phyloP scores from a whole-genome alignment of 768 basidiomycete genomes.

The Russula dissimulans region DNA sequence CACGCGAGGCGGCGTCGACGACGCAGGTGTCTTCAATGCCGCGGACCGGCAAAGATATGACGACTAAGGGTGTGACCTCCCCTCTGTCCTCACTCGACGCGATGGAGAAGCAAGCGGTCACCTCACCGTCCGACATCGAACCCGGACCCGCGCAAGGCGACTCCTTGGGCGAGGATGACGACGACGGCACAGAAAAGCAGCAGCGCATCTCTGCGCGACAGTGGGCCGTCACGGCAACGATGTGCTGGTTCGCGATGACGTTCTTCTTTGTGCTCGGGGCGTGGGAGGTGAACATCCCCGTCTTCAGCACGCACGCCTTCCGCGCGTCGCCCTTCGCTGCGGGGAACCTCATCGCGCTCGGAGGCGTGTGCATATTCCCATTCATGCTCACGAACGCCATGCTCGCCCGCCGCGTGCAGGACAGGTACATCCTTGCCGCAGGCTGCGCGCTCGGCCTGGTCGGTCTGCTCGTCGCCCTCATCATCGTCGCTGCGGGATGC shows the following conservation, averaged over 20 bases:
- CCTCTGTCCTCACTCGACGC: not conserved
- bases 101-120: no score
- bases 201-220: slow-evolving; percentile 25
- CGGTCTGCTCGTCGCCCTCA: slow-evolving; percentile 45
- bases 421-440: slow-evolving; percentile 46
- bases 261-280: slow-evolving; percentile 63
- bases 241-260: slow-evolving; percentile 65
- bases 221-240: slow-evolving; percentile 48
- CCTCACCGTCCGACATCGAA: not conserved
- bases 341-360: slow-evolving; percentile 63
- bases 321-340: slow-evolving; percentile 53
- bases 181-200: slow-evolving; percentile 1
- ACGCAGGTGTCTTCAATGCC: no score
- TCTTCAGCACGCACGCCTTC: slow-evolving; percentile 43
- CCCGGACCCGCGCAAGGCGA: not conserved
- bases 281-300: slow-evolving; percentile 61
- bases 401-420: slow-evolving; percentile 48
- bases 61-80: not conserved
- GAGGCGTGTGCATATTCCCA: slow-evolving; percentile 51
- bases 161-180: not conserved
- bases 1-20: no score
- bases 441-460: slow-evolving; percentile 42
- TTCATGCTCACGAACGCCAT: slow-evolving; percentile 56
- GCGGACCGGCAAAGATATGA: not conserved
- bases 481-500: slow-evolving; percentile 32